Percentiles rank a stretch among this genome's conserved stretches.
phyloP scores from a whole-genome alignment of 108 stramenopile genomes.

The Cyclotella distinguenda region DNA sequence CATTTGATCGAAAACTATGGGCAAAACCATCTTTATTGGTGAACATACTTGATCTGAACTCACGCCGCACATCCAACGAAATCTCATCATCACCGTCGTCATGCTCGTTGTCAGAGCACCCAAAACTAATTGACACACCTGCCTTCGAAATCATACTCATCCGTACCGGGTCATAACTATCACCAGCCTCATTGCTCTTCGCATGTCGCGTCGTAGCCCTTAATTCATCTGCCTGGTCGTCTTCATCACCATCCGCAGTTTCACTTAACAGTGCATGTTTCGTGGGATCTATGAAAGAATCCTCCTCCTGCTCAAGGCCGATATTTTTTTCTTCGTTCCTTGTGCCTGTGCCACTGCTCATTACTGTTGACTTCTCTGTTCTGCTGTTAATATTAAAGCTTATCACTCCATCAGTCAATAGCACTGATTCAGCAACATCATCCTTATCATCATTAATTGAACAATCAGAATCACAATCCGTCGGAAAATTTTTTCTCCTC shows the following conservation, averaged over 20 bases:
- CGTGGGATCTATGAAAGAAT: slow-evolving; percentile 27
- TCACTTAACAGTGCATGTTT: neutral
- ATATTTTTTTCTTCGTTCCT: neutral
- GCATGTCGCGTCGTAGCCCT: neutral
- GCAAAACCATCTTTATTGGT: too few relatives aligned
- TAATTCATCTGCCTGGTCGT: too few relatives aligned
- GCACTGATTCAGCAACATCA: slow-evolving; percentile 13
- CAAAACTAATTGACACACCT: too few relatives aligned
- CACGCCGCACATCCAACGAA: too few relatives aligned
- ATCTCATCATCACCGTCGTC: too few relatives aligned
- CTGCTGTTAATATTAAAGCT: too few relatives aligned
- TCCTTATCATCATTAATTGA: slow-evolving; percentile 11
- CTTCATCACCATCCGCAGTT: neutral
- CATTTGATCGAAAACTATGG: too few relatives aligned
- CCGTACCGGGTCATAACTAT: too few relatives aligned
- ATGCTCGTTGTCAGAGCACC: too few relatives aligned
- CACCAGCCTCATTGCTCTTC: too few relatives aligned
- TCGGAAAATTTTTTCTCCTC: neutral
- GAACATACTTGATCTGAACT: too few relatives aligned
- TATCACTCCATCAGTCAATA: slow-evolving; percentile 4
- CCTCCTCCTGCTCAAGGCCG: slow-evolving; percentile 25
- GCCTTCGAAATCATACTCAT: slow-evolving; percentile 5
- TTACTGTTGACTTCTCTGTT: slow-evolving; percentile 36
- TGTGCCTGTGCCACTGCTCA: slow-evolving; percentile 6
- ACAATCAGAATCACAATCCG: slow-evolving; percentile 7